Conservation (phyloP, 164 flowering plant species). For the Umbilicus rupestris region DNA sequence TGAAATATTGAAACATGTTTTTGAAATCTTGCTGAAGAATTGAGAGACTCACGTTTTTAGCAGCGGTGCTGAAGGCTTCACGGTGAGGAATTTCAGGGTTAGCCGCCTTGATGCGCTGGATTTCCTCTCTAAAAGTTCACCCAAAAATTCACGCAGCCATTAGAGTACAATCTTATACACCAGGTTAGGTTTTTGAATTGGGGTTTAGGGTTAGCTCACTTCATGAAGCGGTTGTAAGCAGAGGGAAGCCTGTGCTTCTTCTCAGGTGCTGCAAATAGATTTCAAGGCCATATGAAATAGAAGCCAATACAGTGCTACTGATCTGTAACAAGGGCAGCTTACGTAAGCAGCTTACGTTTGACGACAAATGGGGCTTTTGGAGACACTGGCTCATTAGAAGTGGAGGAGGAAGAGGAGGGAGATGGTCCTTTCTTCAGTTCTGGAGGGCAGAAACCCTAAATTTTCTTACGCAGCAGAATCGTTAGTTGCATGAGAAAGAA, state of each 20-base stretch:
- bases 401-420: slow-evolving; percentile 9
- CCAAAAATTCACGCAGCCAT: too few relatives aligned
- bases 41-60: slow-evolving; percentile 51
- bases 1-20: too few relatives aligned
- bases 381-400: slow-evolving; percentile 32
- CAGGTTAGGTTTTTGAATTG: background rate
- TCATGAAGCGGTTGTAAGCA: slow-evolving; percentile 93
- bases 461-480: slow-evolving; percentile 5
- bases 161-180: background rate
- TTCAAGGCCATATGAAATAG: too few relatives aligned
- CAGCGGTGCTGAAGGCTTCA: slow-evolving; percentile 89
- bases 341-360: slow-evolving; percentile 38
- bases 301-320: too few relatives aligned
- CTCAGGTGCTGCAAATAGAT: slow-evolving; percentile 64
- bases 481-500: too few relatives aligned
- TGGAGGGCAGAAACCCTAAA: slow-evolving; percentile 28
- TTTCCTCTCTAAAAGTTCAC: slow-evolving; percentile 58
- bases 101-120: slow-evolving; percentile 77
- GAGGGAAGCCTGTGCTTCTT: slow-evolving; percentile 91
- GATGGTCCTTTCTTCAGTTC: slow-evolving; percentile 35
- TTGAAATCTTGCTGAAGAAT: background rate
- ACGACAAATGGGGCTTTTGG: slow-evolving; percentile 70
- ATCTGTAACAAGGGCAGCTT: too few relatives aligned
- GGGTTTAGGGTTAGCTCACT: slow-evolving; percentile 31
- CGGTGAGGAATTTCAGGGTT: slow-evolving; percentile 77